These are phyloP conservation scores for Sporothrix inflata DNA, from an alignment of 2,329 filamentous ascomycete species.

Conservation along the genomic window DNA sequence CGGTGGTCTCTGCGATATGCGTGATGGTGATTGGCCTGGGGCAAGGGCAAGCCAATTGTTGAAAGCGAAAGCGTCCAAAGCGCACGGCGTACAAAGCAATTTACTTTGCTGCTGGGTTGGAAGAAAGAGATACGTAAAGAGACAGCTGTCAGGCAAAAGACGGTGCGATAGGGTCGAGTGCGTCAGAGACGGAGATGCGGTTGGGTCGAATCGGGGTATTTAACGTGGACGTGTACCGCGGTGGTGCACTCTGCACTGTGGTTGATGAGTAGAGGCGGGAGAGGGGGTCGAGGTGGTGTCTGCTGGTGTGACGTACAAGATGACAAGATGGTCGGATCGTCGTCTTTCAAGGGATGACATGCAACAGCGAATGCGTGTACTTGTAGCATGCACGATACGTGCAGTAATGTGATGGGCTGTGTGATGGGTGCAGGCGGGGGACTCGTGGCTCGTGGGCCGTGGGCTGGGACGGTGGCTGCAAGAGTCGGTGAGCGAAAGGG, in stretches of 20 bases:
- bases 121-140: not conserved
- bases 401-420: not conserved
- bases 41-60: not conserved
- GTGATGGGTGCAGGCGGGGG: not conserved
- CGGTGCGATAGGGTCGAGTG: not conserved
- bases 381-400: not conserved
- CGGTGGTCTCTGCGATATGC: slow-evolving; percentile 1
- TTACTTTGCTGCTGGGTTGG: not conserved
- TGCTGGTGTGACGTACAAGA: not conserved
- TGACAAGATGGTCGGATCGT: not conserved
- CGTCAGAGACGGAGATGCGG: not conserved
- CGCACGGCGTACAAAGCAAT: slow-evolving; percentile 7
- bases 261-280: not conserved
- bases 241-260: not conserved
- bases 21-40: slow-evolving; percentile 5
- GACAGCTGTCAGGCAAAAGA: not conserved
- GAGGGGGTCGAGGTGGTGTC: not conserved
- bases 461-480: not conserved
- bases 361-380: not conserved
- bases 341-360: not conserved
- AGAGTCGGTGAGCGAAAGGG: slow-evolving; percentile 26
- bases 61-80: slow-evolving; percentile 3
- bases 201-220: not conserved
- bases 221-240: not conserved
- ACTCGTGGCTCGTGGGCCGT: not conserved